Conservation (phyloP, 2,329 filamentous ascomycete genomes). For the Arthrinium phaeospermum region DNA sequence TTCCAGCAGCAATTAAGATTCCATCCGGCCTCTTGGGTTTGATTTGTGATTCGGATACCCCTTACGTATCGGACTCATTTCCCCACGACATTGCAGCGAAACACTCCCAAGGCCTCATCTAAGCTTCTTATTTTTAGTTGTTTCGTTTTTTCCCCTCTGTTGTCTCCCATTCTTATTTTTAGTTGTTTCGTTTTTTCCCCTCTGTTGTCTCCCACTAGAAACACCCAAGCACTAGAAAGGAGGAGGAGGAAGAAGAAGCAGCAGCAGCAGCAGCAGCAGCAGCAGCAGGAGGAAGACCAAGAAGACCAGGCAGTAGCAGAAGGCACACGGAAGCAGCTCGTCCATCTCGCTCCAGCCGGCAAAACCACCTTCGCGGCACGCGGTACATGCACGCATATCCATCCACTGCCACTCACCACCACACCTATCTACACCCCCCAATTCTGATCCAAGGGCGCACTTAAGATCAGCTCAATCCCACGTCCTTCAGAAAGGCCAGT, state of each 20-base stretch:
- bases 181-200: not conserved
- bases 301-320: too few species aligned
- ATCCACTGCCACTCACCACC: not conserved
- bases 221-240: not conserved
- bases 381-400: not conserved
- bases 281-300: not conserved
- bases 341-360: not conserved
- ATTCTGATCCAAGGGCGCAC: not conserved
- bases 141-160: not conserved
- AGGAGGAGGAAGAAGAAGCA: not conserved
- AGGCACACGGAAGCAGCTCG: slow-evolving; percentile 4
- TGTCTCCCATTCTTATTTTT: not conserved
- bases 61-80: slow-evolving; percentile 15
- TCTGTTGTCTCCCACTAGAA: not conserved
- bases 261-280: not conserved
- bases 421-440: not conserved
- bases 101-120: slow-evolving; percentile 8
- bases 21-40: not conserved
- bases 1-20: slow-evolving; percentile 3
- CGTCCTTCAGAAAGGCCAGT: slow-evolving; percentile 2
- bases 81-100: slow-evolving; percentile 15
- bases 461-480: slow-evolving; percentile 8
- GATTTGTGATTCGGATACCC: slow-evolving; percentile 16
- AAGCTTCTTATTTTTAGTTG: not conserved
- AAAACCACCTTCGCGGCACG: slow-evolving; percentile 4